Conservation (phyloP, 2,329 filamentous ascomycete genomes). For the Ophiosphaerella narmari region DNA sequence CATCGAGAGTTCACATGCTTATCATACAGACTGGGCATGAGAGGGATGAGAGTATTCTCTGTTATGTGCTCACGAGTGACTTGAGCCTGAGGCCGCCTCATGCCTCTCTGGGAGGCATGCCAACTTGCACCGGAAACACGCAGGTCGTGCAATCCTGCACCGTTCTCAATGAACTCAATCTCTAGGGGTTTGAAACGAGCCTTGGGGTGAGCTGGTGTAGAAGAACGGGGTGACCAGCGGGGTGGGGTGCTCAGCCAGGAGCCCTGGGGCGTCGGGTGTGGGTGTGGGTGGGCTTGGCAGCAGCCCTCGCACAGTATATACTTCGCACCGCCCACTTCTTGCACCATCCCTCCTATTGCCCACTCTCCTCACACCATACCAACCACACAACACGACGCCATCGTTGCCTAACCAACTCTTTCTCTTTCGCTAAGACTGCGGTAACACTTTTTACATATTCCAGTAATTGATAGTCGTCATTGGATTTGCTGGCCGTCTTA, state of each 20-base stretch:
- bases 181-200: background rate
- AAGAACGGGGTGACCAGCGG: slow-evolving; percentile 4
- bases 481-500: slow-evolving; percentile 4
- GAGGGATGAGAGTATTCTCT: background rate
- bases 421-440: background rate
- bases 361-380: slow-evolving; percentile 8
- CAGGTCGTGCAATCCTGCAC: background rate
- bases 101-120: slow-evolving; percentile 10
- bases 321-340: slow-evolving; percentile 24
- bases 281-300: slow-evolving; percentile 21
- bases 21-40: background rate
- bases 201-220: background rate
- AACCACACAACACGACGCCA: slow-evolving; percentile 5
- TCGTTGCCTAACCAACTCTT: slow-evolving; percentile 3
- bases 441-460: slow-evolving; percentile 8
- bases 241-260: slow-evolving; percentile 9
- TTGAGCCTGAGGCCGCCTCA: slow-evolving; percentile 4
- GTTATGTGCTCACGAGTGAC: background rate
- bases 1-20: background rate
- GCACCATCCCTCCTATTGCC: slow-evolving; percentile 10
- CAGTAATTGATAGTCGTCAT: slow-evolving; percentile 1
- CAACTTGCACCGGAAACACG: background rate
- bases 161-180: background rate
- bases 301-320: slow-evolving; percentile 25
- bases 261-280: slow-evolving; percentile 11